Evolutionary conservation across 148 eudicot species (phyloP), one percentile per base, ranked within the genome.

Genomic region (Vaccinium macrocarpon): DNA sequence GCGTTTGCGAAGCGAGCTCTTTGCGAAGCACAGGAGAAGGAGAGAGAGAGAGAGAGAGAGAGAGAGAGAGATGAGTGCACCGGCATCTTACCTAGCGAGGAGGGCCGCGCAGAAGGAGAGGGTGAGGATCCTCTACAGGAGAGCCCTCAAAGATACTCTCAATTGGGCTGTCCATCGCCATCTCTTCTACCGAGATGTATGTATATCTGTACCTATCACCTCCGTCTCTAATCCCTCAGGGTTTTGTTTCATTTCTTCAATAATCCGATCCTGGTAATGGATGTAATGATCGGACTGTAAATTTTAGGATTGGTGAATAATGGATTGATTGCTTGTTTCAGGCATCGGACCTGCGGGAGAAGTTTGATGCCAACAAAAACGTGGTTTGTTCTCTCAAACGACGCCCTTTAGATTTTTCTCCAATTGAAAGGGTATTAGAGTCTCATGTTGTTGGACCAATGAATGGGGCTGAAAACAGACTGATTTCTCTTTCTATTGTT

Each of bases 141-240:
- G 92, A 19, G 90, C 93, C 70, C 98, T 97, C 86, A 92, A 90
- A 82, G 97, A 93, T 35, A 92, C 98, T 82, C 99, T 97, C 88
- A 94, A 92, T 87, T 97, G 99, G 99, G 98, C 99, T 61, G 99
- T 97, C 52, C 98, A 97, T 88, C 99, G 99, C 79, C 99, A 93
- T 80, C 94, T 95, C 88, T 97, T 95, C 87, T 97, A 97, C 78
- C 56, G 88, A 35, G 99, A 95, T 89, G 99, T 97, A 93, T 83
- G 35, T 78, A 2, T 19, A 27, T 55, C 16, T 23, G 12, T n/a
- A 10, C 32, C 84, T 76, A 49, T 61, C 68, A 82, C 50, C 70
- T 70, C 79, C 78, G 42, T 66, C 78, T 42, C 73, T 32, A 49
- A 76, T 49, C 23, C 76, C 35, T 23, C 72, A 35, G 84, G 90